Percentiles rank a stretch among this genome's conserved stretches.
phyloP scores from a whole-genome alignment of 108 stramenopile genomes.

The Epithemia pelagica region DNA sequence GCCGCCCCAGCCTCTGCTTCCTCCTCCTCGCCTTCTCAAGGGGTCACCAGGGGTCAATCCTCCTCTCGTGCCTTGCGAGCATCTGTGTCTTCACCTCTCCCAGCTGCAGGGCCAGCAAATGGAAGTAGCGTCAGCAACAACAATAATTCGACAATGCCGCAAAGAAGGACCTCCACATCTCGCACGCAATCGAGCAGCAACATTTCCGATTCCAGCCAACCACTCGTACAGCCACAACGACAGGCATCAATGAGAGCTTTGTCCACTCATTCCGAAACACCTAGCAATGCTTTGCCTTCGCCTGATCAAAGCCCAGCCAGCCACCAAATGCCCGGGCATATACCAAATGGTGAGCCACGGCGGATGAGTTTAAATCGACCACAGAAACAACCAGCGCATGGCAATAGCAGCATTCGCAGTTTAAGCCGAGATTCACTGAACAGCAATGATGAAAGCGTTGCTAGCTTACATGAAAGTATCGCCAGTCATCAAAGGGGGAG shows the following conservation, averaged over 20 bases:
- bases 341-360: background rate
- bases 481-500: background rate
- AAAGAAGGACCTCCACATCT: background rate
- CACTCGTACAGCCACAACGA: background rate
- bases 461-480: background rate
- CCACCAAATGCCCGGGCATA: background rate
- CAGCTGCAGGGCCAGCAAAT: background rate
- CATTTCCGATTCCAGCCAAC: background rate
- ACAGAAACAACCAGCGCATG: background rate
- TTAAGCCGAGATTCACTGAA: background rate
- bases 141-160: background rate
- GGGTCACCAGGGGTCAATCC: background rate
- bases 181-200: slow-evolving; percentile 1
- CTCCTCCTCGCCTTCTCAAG: background rate
- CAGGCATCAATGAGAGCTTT: background rate
- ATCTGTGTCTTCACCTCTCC: background rate
- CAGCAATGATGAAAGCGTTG: background rate
- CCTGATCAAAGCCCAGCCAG: background rate
- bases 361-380: background rate
- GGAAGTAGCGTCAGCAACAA: background rate
- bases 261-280: background rate
- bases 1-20: background rate
- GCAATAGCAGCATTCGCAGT: background rate
- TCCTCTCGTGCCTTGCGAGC: background rate
- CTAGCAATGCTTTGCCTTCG: background rate